phyloP scores from a whole-genome alignment of 2,329 filamentous ascomycete genomes.

The Exophiala xenobiotica region DNA sequence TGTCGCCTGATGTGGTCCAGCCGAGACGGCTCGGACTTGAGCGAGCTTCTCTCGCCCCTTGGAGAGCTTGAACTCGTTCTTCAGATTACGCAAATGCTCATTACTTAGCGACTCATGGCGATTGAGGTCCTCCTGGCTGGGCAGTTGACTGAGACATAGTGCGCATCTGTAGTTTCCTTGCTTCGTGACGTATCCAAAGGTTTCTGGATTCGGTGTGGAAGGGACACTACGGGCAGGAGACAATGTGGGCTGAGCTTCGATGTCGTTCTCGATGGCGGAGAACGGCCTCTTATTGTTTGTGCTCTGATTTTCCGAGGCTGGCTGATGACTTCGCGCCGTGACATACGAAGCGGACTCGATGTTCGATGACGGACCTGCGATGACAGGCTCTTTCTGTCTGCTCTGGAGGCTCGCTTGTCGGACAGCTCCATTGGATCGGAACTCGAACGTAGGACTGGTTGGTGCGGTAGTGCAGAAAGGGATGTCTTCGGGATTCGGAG shows the following conservation, averaged over 20 bases:
- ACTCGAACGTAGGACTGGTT: too few species aligned
- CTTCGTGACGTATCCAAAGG: conserved; percentile 20
- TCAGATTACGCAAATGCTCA: conserved; percentile 14
- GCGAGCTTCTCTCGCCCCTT: conserved; percentile 15
- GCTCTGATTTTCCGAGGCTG: neutral
- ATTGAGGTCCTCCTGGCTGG: conserved; percentile 14
- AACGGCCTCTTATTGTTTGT: conserved; percentile 8
- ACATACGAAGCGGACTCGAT: neutral
- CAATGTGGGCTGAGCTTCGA: neutral
- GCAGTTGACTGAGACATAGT: conserved; percentile 20
- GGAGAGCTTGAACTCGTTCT: conserved; percentile 7
- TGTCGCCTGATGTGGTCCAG: neutral
- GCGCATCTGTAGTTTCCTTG: conserved; percentile 21
- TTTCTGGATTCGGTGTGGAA: neutral
- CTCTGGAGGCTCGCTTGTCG: neutral
- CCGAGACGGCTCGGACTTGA: conserved; percentile 5
- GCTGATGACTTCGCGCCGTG: neutral
- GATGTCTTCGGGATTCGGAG: neutral
- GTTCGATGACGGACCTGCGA: neutral
- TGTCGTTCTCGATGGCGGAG: conserved; percentile 5
- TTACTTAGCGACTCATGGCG: conserved; percentile 16
- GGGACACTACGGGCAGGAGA: neutral
- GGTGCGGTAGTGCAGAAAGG: neutral
- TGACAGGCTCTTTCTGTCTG: neutral
- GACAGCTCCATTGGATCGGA: neutral